Evolutionary conservation across 1,284 basidiomycete genomes (phyloP), one percentile per base, ranked within the genome.

Genomic region (Ganoderma lucidum): DNA sequence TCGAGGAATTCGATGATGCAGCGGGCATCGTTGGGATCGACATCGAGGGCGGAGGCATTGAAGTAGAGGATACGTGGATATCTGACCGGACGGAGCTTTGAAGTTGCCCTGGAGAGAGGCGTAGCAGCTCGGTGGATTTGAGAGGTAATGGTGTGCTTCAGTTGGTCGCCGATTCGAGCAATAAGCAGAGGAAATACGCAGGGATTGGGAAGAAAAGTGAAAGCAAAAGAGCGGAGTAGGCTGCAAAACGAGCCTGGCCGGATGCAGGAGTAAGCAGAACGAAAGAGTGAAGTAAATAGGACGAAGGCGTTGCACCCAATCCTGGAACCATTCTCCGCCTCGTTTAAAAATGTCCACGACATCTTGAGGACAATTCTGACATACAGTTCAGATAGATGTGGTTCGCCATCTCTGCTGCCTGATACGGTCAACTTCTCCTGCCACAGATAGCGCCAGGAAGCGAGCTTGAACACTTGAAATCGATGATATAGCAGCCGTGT

Each of bases 1-100:
- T 45, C 6, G 62, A 19, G 19, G 60, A 62, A 19, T 58, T 62
- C 15, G 60, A 63, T 9, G 55, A 51, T 51, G 48, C 23, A 14
- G 53, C 1, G 56, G 6, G 19, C 30, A 56, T 56, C 0, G 30
- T 9, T 17, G 53, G 53, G 14, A 15, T 19, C 6, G 53, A 9
- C 35, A 32, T 23, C 8, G 35, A n/a, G 35, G 56, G 37, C n/a
- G 17, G 17, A 17, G 32, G 35, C 35, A 19, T 9, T 12, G 56
- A 12, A 8, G 19, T n/a, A 35, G 35, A 4, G 35, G 55, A 19
- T 6, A 17, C 35, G 35, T 35, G 35, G 8, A 35, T 35, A 8
- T 35, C 35, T 35, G 35, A 35, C 35, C 3, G 35, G 35, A 35
- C 8, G 8, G 35, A 8, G 35, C 35, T 8, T 35, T 35, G 35